Percentiles rank a stretch among this genome's conserved stretches.
phyloP scores from a whole-genome alignment of 495 filamentous ascomycete species.

The Penicilliopsis zonata region DNA sequence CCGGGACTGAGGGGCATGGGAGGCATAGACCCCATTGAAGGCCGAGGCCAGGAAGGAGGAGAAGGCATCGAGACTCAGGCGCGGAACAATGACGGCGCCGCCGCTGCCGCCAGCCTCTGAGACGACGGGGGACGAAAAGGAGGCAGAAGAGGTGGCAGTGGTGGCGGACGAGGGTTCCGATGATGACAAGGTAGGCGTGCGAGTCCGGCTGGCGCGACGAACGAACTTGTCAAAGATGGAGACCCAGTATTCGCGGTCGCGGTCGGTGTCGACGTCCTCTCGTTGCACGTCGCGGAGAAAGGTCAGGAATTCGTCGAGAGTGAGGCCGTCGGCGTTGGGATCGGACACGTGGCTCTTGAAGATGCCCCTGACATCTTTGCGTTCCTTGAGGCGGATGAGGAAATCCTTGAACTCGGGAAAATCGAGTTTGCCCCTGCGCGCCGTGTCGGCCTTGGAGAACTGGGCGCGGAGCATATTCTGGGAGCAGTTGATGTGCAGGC shows the following conservation, averaged over 20 bases:
- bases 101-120: too few species aligned
- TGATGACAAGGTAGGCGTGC: conserved; percentile 30
- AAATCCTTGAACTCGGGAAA: conserved; percentile 74
- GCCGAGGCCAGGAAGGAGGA: conserved; percentile 64
- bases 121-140: too few species aligned
- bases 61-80: conserved; percentile 66
- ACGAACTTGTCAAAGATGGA: conserved; percentile 62
- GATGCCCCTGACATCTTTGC: conserved; percentile 65
- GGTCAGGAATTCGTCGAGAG: conserved; percentile 53
- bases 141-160: too few species aligned
- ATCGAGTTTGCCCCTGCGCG: conserved; percentile 47
- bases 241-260: conserved; percentile 48
- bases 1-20: conserved; percentile 40
- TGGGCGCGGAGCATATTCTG: conserved; percentile 59
- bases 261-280: conserved; percentile 58
- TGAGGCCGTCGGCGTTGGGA: conserved; percentile 48
- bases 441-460: conserved; percentile 62
- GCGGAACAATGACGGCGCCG: too few species aligned
- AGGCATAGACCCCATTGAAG: conserved; percentile 49
- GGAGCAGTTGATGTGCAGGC: conserved; percentile 80
- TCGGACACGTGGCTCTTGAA: conserved; percentile 44
- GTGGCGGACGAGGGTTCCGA: conserved; percentile 19
- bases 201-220: conserved; percentile 48
- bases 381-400: conserved; percentile 65
- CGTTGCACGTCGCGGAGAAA: conserved; percentile 68